Conservation (phyloP, 2,329 filamentous ascomycete species). For the Pseudogymnoascus sp. region DNA sequence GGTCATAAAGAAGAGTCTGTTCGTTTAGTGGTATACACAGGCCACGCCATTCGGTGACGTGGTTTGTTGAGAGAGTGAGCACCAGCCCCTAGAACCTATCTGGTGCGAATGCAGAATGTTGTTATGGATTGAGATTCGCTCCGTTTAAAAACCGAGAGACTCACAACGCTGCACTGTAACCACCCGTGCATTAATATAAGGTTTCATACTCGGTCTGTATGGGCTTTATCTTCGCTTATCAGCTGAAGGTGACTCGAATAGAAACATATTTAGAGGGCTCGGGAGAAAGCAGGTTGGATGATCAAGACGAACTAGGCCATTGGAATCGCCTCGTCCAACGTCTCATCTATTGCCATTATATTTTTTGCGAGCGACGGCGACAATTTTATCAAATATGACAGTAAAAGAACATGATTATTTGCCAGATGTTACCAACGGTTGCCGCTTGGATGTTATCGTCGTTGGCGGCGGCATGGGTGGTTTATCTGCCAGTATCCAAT, state of each 20-base stretch:
- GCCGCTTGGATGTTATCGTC: conserved; percentile 32
- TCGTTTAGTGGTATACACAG: neutral
- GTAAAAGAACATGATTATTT: neutral
- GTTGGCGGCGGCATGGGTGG: conserved; percentile 49
- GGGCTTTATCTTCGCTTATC: neutral
- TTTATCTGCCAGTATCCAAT: conserved; percentile 33
- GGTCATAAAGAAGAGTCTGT: neutral
- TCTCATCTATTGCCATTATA: neutral
- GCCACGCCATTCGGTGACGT: neutral
- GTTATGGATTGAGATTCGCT: neutral
- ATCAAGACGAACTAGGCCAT: neutral
- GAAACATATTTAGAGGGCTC: neutral
- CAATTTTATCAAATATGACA: neutral
- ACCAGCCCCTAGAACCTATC: neutral
- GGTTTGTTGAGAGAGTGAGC: neutral
- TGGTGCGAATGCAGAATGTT: neutral
- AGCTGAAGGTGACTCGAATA: neutral
- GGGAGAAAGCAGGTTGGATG: neutral
- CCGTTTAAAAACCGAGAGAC: too few species aligned
- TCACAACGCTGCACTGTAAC: neutral
- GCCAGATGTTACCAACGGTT: neutral
- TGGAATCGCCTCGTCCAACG: neutral
- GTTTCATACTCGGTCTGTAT: neutral
- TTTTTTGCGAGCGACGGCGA: neutral
- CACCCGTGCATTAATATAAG: neutral